Evolutionary conservation across 225 moss, liverwort and hornwort genomes (phyloP).

Genomic region (Sphagnum tenellum): DNA sequence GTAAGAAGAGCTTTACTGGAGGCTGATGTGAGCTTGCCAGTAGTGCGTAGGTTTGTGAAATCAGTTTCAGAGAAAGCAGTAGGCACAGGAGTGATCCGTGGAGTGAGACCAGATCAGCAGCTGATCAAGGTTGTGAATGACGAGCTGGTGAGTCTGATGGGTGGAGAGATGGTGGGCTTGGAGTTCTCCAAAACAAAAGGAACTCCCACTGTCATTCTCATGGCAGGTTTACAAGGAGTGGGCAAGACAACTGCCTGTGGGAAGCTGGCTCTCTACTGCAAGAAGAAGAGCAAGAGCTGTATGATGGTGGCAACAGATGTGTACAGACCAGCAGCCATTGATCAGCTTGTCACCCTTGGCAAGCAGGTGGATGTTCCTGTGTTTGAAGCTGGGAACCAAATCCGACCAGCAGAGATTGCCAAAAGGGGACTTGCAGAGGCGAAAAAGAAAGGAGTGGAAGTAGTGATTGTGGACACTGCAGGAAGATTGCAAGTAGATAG

Average conservation of each 20-base stretch:
- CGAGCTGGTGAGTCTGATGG: constrained; percentile 85
- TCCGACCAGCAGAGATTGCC: constrained; percentile 78
- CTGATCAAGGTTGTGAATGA: constrained; percentile 92
- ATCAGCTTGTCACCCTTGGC: constrained; percentile 89
- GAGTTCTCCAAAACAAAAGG: constrained; percentile 50
- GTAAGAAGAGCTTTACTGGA: constrained; percentile 86
- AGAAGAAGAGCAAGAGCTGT: constrained; percentile 73
- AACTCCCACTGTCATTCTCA: constrained; percentile 81
- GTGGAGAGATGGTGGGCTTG: constrained; percentile 69
- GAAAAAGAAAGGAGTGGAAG: constrained; percentile 58
- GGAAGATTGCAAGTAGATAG: constrained; percentile 96
- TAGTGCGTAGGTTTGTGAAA: constrained; percentile 91
- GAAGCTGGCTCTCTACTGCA: constrained; percentile 74
- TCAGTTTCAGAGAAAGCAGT: constrained; percentile 75
- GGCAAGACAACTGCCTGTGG: constrained; percentile 98
- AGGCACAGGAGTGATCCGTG: constrained; percentile 80
- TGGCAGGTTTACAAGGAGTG: constrained; percentile 98
- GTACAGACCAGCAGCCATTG: constrained; percentile 92
- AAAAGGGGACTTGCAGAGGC: constrained; percentile 85
- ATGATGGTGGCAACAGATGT: constrained; percentile 99
- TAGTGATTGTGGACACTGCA: constrained; percentile 89
- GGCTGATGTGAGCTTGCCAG: constrained; percentile 95
- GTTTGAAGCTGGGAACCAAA: constrained; percentile 78
- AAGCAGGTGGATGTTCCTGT: constrained; percentile 91
- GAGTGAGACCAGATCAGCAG: constrained; percentile 90